Conservation (phyloP, 139 green algal species). For the Yamagishiella unicocca region DNA sequence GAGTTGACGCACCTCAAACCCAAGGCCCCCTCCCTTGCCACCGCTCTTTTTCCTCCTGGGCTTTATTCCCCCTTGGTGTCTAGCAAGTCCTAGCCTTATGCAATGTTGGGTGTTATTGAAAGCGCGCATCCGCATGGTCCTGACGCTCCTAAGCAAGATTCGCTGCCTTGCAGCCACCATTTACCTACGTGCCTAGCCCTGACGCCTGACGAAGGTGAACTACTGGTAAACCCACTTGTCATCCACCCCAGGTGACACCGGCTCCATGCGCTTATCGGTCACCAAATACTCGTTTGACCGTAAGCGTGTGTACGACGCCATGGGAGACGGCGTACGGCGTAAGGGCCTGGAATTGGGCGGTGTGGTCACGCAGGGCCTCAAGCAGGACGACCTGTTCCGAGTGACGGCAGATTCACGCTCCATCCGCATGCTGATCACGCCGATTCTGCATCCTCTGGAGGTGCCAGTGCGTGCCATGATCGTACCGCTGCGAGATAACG, state of each 20-base stretch:
- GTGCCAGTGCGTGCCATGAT: conserved; percentile 72
- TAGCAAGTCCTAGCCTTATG: no score
- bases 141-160: no score
- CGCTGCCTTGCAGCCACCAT: no score
- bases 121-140: no score
- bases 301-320: conserved; percentile 53
- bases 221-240: no score
- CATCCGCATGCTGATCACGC: conserved; percentile 37
- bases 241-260: neutral
- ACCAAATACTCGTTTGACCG: conserved; percentile 46
- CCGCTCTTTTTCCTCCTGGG: no score
- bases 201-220: no score
- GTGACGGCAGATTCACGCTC: conserved; percentile 17
- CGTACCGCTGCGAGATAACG: conserved; percentile 61
- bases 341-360: conserved; percentile 57
- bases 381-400: conserved; percentile 60
- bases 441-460: conserved; percentile 34
- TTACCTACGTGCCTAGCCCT: no score
- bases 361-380: conserved; percentile 62
- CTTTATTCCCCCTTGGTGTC: no score
- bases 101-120: no score
- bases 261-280: conserved; percentile 13
- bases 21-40: no score
- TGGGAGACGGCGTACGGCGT: conserved; percentile 47
- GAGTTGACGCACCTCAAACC: no score